Base-by-base conservation (phyloP, 306 rosid genomes). In the Lithocarpus polystachyus region DNA sequence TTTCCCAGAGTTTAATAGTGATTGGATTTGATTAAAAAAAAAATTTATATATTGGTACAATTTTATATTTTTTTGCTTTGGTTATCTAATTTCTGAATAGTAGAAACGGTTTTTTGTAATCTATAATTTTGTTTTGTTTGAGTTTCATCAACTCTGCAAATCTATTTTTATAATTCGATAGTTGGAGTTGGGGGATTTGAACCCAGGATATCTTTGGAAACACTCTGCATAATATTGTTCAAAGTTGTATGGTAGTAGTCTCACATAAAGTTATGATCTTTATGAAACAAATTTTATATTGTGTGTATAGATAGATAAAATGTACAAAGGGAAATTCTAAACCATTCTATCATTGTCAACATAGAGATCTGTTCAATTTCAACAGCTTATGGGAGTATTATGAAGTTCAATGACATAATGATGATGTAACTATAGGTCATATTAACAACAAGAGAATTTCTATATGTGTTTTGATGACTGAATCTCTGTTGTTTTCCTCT, bases 341-440 rank as follows among this genome's bases (percentile, higher is more conserved):
- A 94, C 72, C 99, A 91, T 90, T 95, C 90, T 19, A 92, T 92
- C 84, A 94, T 94, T 79, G 97, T 94, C 77, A 91, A 91, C 82
- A 94, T 83, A 80, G 97, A 92, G 95, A 97, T 94, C 1, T 56
- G 91, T 78, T 64, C 54, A 54, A 48, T 76, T 15, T 28, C 43
- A 35, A 56, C 68, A 40, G 76, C 71, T 69, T 70, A 68, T 56
- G 48, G 33, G 77, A 79, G 56, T 67, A 56, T 74, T 73, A 35
- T 56, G 57, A 73, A 73, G 56, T 56, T 61, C 54, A 43, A 29
- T 72, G 17, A n/a, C 76, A 53, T 86, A 51, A 48, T 20, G 51
- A 72, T 24, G 51, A 74, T 82, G 59, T 82, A 43, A 83, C 65
- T 83, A 73, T 71, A 94, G 99, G 93, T 92, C 28, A 91, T 90